Evolutionary conservation across 371 early-diverging fungal genomes (phyloP), one percentile per base, ranked within the genome.

Genomic region (Catenaria anguillulae): DNA sequence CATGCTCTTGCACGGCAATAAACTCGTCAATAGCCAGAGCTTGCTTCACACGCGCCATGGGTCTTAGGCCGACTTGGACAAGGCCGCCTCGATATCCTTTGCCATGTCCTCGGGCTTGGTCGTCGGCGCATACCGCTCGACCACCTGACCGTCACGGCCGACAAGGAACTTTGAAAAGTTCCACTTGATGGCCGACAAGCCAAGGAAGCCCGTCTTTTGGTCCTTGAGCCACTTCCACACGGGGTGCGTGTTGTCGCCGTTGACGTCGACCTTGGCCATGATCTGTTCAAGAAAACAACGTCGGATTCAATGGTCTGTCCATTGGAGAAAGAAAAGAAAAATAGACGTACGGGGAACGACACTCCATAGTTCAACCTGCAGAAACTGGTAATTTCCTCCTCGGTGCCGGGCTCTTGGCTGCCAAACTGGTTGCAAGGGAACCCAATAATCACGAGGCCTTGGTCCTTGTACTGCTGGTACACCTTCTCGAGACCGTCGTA

Each of bases 241-340:
- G 17, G 87, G 82, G 63, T 85, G 76, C 56, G 77, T 84, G 34
- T 87, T 72, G 33, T 75, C 68, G 15, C 92, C 92, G 65, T 88
- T 88, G n/a, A 93, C 92, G 48, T 73, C 68, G 66, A 92, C 78
- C 71, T 90, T 89, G 61, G 87, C 83, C 74, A 90, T 86, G 58
- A 95, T 68, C 36, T n/a, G n/a, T n/a, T n/a, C n/a, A n/a, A n/a
- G n/a, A 92, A 93, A 0, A 79, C 74, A 29, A 89, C 87, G 40
- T 79, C 81, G 58, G 78, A 87, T 70, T 77, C 86, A 15, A 55
- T 19, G 55, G 19, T 55, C 2, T 2, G 12, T 4, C 17, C n/a
- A 21, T 2, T 2, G 55, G 31, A n/a, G 5, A 2, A 10, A 2
- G 31, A 12, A 6, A 6, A 19, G 6, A 42, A 42, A 1, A n/a